Evolutionary conservation across 192 early-diverging fungal species (phyloP).

Genomic region (Polychytrium aggregatum): DNA sequence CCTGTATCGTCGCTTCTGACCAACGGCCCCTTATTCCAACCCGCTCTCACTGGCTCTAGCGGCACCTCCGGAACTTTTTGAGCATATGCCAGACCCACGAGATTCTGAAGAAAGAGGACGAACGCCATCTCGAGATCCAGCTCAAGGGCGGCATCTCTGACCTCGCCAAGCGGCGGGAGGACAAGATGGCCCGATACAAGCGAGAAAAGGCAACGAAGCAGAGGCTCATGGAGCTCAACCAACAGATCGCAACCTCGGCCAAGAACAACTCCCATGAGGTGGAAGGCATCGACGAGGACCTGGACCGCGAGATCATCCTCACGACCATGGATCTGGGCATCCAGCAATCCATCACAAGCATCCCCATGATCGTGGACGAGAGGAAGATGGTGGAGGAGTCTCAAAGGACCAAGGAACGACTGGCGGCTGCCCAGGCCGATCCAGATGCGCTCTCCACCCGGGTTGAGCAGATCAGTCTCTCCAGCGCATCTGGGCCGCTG

Average conservation of each 20-base stretch:
- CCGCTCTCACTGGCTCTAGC: neutral
- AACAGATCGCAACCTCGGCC: conserved; percentile 2
- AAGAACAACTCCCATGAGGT: conserved; percentile 8
- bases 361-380: conserved; percentile 66
- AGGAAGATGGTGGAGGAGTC: conserved; percentile 57
- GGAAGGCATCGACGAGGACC: conserved; percentile 44
- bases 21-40: neutral
- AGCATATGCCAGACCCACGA: conserved; percentile 15
- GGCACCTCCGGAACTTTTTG: conserved; percentile 27
- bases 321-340: conserved; percentile 64
- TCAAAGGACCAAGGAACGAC: conserved; percentile 1
- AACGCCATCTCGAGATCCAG: conserved; percentile 18
- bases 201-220: conserved; percentile 62
- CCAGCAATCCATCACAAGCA: conserved; percentile 57
- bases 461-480: neutral
- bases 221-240: conserved; percentile 30
- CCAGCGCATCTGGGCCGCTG: conserved; percentile 4
- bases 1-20: neutral
- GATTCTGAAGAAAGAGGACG: conserved; percentile 18
- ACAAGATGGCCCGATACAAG: conserved; percentile 65
- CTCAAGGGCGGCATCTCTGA: conserved; percentile 15
- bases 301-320: conserved; percentile 61
- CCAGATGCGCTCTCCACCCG: neutral
- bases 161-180: conserved; percentile 45
- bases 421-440: conserved; percentile 5